These are phyloP conservation scores for Cercospora sp. DNA, from an alignment of 2,329 filamentous ascomycete species.

Conservation along the genomic window DNA sequence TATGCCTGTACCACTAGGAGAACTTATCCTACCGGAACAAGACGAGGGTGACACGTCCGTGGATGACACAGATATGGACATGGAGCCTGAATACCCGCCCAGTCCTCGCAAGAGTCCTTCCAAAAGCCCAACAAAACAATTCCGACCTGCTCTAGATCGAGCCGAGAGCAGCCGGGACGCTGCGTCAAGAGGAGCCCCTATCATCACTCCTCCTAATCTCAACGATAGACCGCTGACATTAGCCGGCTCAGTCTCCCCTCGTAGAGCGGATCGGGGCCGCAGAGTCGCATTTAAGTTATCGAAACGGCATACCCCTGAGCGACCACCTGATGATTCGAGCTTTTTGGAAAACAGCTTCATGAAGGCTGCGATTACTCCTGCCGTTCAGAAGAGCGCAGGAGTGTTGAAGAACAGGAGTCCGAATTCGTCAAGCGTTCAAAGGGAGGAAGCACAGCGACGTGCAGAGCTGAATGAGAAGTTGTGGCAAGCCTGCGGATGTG, in stretches of 20 bases:
- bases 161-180: conserved; percentile 33
- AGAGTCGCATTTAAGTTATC: conserved; percentile 3
- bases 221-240: conserved; percentile 30
- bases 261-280: conserved; percentile 21
- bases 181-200: conserved; percentile 22
- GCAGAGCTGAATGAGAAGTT: conserved; percentile 31
- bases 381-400: background rate
- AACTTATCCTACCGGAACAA: conserved; percentile 35
- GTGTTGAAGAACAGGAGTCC: conserved; percentile 5
- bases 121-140: conserved; percentile 32
- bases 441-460: conserved; percentile 19
- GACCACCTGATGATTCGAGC: conserved; percentile 3
- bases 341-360: conserved; percentile 15
- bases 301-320: conserved; percentile 9
- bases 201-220: conserved; percentile 33
- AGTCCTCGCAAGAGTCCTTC: conserved; percentile 38
- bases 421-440: background rate
- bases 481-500: conserved; percentile 37
- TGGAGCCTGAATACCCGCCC: conserved; percentile 40
- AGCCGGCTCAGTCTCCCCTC: conserved; percentile 33
- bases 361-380: conserved; percentile 9
- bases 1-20: conserved; percentile 34
- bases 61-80: conserved; percentile 23
- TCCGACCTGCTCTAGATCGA: conserved; percentile 6
- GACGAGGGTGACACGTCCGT: conserved; percentile 24